Evolutionary conservation across 2,329 filamentous ascomycete species (phyloP).

Genomic region (Talaromyces sp.): DNA sequence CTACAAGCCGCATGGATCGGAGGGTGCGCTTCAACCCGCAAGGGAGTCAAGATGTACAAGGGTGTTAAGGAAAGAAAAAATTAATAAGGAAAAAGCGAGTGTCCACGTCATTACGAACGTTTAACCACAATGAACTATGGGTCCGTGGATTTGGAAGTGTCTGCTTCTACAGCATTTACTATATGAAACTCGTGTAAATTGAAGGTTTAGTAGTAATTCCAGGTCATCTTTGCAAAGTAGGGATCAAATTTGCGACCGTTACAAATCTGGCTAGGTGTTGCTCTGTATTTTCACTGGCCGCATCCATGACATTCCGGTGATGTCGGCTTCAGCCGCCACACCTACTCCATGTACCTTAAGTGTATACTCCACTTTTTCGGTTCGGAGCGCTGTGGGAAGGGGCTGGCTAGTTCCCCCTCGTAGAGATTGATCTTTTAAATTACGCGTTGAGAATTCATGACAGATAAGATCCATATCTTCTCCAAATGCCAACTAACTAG

Average conservation of each 20-base stretch:
- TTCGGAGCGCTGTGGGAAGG: conserved; percentile 1
- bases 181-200: too few species aligned
- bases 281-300: not conserved
- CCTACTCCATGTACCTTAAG: not conserved
- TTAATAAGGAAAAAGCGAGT: not conserved
- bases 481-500: too few species aligned
- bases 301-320: not conserved
- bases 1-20: not conserved
- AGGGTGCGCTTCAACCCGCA: not conserved
- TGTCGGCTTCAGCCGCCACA: not conserved
- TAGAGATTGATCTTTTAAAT: too few species aligned
- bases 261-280: too few species aligned
- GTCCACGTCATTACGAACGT: not conserved
- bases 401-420: not conserved
- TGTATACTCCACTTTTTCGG: not conserved
- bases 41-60: not conserved
- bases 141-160: not conserved
- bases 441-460: too few species aligned
- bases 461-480: too few species aligned
- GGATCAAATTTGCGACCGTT: too few species aligned
- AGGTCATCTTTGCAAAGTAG: too few species aligned
- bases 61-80: not conserved
- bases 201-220: too few species aligned
- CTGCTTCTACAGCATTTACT: too few species aligned
- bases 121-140: not conserved